A percentile compares a stretch with the other conserved stretches of the same genome.
Evolutionary conservation across 805 yeast genomes (phyloP).

Genomic region (Saccharomycopsis malanga): DNA sequence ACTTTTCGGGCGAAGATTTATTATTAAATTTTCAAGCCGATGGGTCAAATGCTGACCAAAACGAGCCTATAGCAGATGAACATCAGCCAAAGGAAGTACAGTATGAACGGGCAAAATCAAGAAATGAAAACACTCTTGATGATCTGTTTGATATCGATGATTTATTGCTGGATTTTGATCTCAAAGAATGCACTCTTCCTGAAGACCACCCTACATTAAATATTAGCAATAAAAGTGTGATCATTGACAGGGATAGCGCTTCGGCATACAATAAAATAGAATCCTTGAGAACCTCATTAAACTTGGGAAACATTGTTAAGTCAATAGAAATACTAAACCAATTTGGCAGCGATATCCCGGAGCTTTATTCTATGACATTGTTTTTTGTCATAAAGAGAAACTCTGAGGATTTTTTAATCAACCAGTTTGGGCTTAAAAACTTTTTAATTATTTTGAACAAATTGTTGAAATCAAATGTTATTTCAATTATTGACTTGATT

Average conservation of each 20-base stretch:
- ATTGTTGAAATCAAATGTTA: constrained; percentile 44
- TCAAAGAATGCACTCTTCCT: background rate
- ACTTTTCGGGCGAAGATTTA: constrained; percentile 22
- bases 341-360: constrained; percentile 57
- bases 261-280: constrained; percentile 47
- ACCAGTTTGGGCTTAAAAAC: constrained; percentile 44
- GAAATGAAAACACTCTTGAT: background rate
- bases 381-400: constrained; percentile 31
- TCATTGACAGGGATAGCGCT: constrained; percentile 16
- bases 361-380: constrained; percentile 58
- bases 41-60: constrained; percentile 15
- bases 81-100: background rate
- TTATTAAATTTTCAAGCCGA: constrained; percentile 1
- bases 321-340: constrained; percentile 52
- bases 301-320: constrained; percentile 47
- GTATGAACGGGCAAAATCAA: background rate
- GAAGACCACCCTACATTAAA: constrained; percentile 5
- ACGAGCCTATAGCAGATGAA: background rate
- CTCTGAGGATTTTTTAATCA: constrained; percentile 34
- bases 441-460: constrained; percentile 44
- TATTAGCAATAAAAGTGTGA: background rate
- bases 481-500: constrained; percentile 74
- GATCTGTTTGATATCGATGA: constrained; percentile 12
- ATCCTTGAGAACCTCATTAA: constrained; percentile 57
- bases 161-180: constrained; percentile 2